Percentiles rank a stretch among this genome's conserved stretches.
Evolutionary conservation across 164 flowering plant species (phyloP).

Genomic region (Annona squamosa): DNA sequence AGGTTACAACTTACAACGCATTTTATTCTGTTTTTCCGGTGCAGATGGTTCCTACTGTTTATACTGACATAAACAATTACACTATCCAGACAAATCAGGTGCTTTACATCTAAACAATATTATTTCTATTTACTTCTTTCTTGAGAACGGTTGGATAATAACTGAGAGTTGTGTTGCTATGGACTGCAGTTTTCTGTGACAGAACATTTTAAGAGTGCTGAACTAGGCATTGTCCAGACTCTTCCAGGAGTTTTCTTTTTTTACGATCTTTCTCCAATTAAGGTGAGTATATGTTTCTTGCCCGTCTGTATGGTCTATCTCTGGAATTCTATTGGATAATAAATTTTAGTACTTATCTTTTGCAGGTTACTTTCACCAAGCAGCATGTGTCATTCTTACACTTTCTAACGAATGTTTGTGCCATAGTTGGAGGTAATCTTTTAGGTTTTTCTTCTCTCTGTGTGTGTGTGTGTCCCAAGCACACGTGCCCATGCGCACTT

Average conservation of each 20-base stretch:
- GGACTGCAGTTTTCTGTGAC: constrained; percentile 69
- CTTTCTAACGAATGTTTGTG: constrained; percentile 64
- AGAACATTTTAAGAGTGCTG: constrained; percentile 52
- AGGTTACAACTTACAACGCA: neutral
- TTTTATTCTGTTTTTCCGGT: neutral
- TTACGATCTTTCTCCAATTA: constrained; percentile 70
- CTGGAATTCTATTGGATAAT: neutral
- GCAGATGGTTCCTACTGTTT: constrained; percentile 89
- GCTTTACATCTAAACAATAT: neutral
- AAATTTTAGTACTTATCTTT: neutral
- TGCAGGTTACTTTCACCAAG: constrained; percentile 59
- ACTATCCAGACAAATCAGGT: constrained; percentile 68
- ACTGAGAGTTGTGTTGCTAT: neutral
- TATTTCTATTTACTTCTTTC: neutral
- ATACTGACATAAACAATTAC: constrained; percentile 56
- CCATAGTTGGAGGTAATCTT: constrained; percentile 62
- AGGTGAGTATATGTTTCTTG: constrained; percentile 27
- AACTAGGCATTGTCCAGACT: constrained; percentile 27
- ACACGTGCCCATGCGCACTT: neutral
- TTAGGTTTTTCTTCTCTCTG: neutral
- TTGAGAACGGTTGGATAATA: neutral
- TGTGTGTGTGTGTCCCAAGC: neutral
- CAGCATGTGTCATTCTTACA: constrained; percentile 49
- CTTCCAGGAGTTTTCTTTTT: constrained; percentile 70
- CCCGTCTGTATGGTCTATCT: neutral